Evolutionary conservation across 2,329 filamentous ascomycete genomes (phyloP).

Genomic region (Colletotrichum chrysophilum): DNA sequence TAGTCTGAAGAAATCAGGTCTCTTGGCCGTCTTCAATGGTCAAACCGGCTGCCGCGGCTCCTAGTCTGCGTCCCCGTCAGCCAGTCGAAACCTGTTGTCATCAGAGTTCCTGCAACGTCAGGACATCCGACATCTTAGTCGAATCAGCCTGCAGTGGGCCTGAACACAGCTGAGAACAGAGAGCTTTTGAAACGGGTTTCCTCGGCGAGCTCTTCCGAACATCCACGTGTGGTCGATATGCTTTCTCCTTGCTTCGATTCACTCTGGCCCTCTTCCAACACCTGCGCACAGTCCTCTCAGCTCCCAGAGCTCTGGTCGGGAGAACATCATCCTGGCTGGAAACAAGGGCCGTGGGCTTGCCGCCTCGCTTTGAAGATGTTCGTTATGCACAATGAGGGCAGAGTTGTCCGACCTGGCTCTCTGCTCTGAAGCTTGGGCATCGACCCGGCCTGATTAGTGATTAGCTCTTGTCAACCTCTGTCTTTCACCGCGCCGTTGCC

Average conservation of each 20-base stretch:
- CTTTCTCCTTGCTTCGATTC: neutral
- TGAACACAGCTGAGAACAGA: neutral
- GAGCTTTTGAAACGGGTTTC: neutral
- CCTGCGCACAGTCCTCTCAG: neutral
- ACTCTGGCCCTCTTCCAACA: neutral
- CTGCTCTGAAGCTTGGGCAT: neutral
- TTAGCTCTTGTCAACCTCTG: neutral
- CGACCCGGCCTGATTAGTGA: neutral
- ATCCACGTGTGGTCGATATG: neutral
- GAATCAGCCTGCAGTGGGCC: neutral
- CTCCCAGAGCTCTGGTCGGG: neutral
- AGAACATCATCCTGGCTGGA: neutral
- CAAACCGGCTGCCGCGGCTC: neutral
- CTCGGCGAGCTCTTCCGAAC: neutral
- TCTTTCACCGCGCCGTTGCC: neutral
- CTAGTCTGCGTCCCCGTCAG: neutral
- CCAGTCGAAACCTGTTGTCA: slow-evolving; percentile 9
- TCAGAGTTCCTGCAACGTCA: slow-evolving; percentile 3
- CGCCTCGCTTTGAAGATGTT: neutral
- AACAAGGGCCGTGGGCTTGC: neutral
- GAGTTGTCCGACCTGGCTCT: neutral
- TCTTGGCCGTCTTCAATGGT: neutral
- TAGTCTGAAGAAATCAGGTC: neutral
- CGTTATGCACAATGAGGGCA: neutral
- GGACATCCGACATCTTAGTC: neutral